These are phyloP conservation scores for Encephalitozoon hellem DNA, from an alignment of 371 early-diverging fungal genomes.

Conservation along the genomic window DNA sequence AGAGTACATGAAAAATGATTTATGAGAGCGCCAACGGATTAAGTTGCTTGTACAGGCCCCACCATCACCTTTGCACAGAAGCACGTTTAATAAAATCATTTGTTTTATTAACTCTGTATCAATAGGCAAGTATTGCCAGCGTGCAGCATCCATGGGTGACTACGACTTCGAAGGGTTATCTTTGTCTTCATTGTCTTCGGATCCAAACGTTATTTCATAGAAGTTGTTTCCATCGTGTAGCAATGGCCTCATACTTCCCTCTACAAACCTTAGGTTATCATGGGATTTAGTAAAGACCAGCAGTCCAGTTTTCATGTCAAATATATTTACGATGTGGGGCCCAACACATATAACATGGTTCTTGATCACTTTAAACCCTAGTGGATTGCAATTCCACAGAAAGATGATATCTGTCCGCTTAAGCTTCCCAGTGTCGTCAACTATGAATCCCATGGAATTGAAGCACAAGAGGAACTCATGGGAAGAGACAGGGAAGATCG, in stretches of 20 bases:
- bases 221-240: constrained; percentile 12
- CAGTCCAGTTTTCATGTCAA: constrained; percentile 21
- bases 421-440: constrained; percentile 51
- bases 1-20: constrained; percentile 20
- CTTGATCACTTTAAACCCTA: constrained; percentile 30
- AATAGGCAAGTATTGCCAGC: neutral
- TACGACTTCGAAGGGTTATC: no score
- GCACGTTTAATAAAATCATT: no score
- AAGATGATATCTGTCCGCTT: constrained; percentile 45
- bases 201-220: neutral
- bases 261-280: constrained; percentile 20
- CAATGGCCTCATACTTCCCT: neutral
- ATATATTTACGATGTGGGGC: constrained; percentile 10
- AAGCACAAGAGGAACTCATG: constrained; percentile 53
- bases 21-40: neutral
- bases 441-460: constrained; percentile 54
- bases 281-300: constrained; percentile 9
- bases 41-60: no score
- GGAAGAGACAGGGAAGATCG: constrained; percentile 43
- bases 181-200: neutral
- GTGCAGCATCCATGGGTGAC: no score
- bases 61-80: no score
- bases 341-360: constrained; percentile 16
- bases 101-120: neutral
- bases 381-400: constrained; percentile 47